These are phyloP conservation scores for Punctularia strigosozonata DNA, from an alignment of 768 basidiomycete genomes.

Conservation along the genomic window DNA sequence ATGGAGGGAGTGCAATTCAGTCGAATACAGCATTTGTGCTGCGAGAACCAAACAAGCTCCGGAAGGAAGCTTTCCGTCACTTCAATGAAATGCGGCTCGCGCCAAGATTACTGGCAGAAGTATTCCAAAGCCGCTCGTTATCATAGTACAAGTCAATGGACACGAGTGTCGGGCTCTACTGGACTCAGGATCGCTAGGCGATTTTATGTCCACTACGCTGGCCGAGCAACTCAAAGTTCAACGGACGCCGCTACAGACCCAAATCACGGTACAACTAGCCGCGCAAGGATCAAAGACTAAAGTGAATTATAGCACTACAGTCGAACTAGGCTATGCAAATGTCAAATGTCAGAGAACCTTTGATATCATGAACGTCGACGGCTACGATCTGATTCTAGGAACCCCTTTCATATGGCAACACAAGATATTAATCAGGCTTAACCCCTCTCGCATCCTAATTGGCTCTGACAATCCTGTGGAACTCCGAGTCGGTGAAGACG, in stretches of 20 bases:
- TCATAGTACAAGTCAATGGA: conserved; percentile 5
- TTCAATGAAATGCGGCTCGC: too few species aligned
- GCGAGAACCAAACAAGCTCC: too few species aligned
- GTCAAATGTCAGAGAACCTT: conserved; percentile 7
- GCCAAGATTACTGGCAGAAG: too few species aligned
- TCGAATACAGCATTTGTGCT: too few species aligned
- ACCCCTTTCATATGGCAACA: conserved; percentile 22
- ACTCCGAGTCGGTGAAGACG: too few species aligned
- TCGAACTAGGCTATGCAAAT: too few species aligned
- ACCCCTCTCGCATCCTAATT: conserved; percentile 5
- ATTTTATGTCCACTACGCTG: conserved; percentile 10
- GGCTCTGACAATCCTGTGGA: too few species aligned
- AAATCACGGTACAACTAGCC: conserved; percentile 15
- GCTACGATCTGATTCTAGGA: conserved; percentile 24
- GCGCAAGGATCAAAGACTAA: conserved; percentile 28
- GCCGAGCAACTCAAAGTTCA: conserved; percentile 10
- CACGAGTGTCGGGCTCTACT: conserved; percentile 5
- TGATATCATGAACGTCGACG: conserved; percentile 24
- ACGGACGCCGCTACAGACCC: conserved; percentile 6
- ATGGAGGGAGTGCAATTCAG: too few species aligned
- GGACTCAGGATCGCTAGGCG: conserved; percentile 9
- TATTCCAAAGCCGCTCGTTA: conserved; percentile 3
- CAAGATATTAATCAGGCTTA: conserved; percentile 1
- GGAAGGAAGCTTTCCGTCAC: too few species aligned
- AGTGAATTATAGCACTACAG: conserved; percentile 18